These are phyloP conservation scores for Tetrapisispora taiwanensis DNA, from an alignment of 805 yeast species.

Conservation along the genomic window DNA sequence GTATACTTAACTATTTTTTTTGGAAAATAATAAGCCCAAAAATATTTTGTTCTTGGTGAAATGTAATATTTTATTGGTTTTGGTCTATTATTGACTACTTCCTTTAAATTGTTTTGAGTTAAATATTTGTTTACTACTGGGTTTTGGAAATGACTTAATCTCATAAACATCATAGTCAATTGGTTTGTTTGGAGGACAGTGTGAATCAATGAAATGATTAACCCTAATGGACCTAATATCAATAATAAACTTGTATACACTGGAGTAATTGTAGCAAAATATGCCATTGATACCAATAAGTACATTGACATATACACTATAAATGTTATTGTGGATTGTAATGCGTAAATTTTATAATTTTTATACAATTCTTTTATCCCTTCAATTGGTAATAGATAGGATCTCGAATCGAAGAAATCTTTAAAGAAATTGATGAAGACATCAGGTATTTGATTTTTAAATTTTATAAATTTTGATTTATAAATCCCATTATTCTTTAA, in stretches of 20 bases:
- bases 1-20: conserved; percentile 15
- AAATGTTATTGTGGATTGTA: conserved; percentile 6
- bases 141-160: conserved; percentile 20
- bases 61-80: conserved; percentile 22
- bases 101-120: conserved; percentile 1
- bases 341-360: conserved; percentile 10
- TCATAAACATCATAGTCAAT: conserved; percentile 25
- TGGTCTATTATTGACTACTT: conserved; percentile 8
- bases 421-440: conserved; percentile 15
- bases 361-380: conserved; percentile 15
- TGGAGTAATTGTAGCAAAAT: conserved; percentile 26
- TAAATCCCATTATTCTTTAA: conserved; percentile 9
- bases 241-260: conserved; percentile 21
- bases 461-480: conserved; percentile 8
- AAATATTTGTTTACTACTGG: conserved; percentile 10
- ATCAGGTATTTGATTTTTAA: conserved; percentile 7
- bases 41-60: conserved; percentile 19
- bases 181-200: conserved; percentile 24
- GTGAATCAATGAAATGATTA: conserved; percentile 22
- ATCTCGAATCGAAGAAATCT: conserved; percentile 15
- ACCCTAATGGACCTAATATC: conserved; percentile 24
- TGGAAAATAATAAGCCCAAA: conserved; percentile 25
- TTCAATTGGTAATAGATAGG: conserved; percentile 19
- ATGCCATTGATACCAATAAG: conserved; percentile 14
- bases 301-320: conserved; percentile 14